Conservation (phyloP, 2,329 filamentous ascomycete species). For the Myriosclerotinia duriaeana region DNA sequence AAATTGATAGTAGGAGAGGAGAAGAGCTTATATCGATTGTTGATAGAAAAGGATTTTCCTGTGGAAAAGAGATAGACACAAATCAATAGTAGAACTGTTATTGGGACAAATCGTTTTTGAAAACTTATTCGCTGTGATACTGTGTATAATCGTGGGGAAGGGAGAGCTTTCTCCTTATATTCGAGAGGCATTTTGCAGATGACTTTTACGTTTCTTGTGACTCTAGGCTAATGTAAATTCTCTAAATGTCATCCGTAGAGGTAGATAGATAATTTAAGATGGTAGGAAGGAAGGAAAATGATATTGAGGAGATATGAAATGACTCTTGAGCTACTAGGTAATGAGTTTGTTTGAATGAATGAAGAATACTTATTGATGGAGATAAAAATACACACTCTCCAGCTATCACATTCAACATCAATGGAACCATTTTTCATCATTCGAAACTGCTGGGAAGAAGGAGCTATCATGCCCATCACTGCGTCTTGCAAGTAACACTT, state of each 20-base stretch:
- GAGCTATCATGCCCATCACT: background rate
- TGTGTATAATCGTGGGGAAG: background rate
- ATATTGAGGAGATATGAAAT: background rate
- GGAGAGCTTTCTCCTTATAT: slow-evolving; percentile 12
- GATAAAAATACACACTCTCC: background rate
- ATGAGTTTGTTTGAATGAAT: background rate
- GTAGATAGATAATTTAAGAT: background rate
- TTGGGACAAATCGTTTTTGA: slow-evolving; percentile 2
- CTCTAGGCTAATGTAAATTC: background rate
- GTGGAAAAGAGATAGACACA: background rate
- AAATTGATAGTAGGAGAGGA: background rate
- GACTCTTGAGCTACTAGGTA: background rate
- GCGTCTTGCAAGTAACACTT: background rate
- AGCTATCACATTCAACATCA: background rate
- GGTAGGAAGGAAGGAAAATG: background rate
- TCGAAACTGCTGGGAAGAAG: background rate
- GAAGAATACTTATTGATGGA: background rate
- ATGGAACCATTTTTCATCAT: background rate
- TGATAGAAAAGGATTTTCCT: background rate
- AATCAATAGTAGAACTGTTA: background rate
- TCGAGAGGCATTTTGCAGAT: background rate
- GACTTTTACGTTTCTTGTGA: background rate
- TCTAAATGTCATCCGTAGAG: background rate
- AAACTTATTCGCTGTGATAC: background rate
- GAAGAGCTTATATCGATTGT: background rate